phyloP scores from a whole-genome alignment of 2,329 filamentous ascomycete species.

The Trichocomaceae sp. region DNA sequence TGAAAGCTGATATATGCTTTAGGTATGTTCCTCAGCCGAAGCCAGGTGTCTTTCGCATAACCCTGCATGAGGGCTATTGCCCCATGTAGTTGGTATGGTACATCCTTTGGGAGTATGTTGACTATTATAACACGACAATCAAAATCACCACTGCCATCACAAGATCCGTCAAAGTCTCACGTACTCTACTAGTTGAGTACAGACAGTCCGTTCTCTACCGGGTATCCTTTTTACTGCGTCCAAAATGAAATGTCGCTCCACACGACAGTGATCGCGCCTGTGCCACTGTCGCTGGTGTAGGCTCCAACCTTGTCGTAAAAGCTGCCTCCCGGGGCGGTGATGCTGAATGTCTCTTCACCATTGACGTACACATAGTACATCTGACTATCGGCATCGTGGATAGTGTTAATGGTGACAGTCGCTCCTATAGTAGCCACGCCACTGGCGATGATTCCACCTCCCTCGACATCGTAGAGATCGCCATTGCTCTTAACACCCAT shows the following conservation, averaged over 20 bases:
- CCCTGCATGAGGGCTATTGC: neutral
- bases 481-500: constrained; percentile 9
- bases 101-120: neutral
- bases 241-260: constrained; percentile 9
- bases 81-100: neutral
- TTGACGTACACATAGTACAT: constrained; percentile 8
- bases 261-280: constrained; percentile 6
- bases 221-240: neutral
- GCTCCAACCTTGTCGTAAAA: constrained; percentile 10
- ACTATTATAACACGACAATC: neutral
- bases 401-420: constrained; percentile 8
- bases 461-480: constrained; percentile 10
- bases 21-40: too few relatives aligned
- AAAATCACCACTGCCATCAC: neutral
- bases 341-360: constrained; percentile 3
- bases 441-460: constrained; percentile 4
- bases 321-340: neutral
- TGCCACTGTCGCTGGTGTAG: constrained; percentile 8
- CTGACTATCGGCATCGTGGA: constrained; percentile 8
- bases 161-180: neutral
- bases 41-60: too few relatives aligned
- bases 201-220: neutral
- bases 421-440: constrained; percentile 7
- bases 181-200: neutral
- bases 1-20: too few relatives aligned